Conservation (phyloP, 2,329 filamentous ascomycete species). For the Dothistroma pini region DNA sequence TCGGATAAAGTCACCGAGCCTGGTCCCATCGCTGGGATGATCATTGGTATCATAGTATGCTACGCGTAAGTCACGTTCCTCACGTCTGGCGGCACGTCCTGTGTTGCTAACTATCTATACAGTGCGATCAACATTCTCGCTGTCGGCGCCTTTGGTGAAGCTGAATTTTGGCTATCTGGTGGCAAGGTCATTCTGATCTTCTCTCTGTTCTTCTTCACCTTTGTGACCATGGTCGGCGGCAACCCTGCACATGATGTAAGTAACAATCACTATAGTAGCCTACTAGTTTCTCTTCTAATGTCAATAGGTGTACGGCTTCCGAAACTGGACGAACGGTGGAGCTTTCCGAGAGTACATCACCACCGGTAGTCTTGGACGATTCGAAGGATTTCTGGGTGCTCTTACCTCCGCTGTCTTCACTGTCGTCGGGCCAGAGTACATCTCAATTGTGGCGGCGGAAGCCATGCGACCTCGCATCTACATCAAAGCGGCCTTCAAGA, state of each 20-base stretch:
- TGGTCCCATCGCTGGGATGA: constrained; percentile 34
- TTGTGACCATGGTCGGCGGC: constrained; percentile 36
- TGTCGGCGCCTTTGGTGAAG: constrained; percentile 45
- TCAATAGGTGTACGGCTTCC: constrained; percentile 47
- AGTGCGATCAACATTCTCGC: constrained; percentile 45
- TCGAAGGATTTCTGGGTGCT: constrained; percentile 37
- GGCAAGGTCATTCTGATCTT: constrained; percentile 48
- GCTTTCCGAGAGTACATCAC: constrained; percentile 31
- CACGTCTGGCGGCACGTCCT: neutral
- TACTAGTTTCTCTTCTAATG: no score
- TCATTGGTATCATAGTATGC: constrained; percentile 40
- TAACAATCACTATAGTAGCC: no score
- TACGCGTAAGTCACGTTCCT: constrained; percentile 36
- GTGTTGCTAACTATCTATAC: neutral
- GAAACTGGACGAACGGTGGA: constrained; percentile 42
- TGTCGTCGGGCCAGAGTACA: constrained; percentile 47
- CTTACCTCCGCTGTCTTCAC: constrained; percentile 43
- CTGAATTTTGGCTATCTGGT: constrained; percentile 51
- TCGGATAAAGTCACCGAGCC: constrained; percentile 40
- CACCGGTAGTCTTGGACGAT: constrained; percentile 31
- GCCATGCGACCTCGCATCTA: constrained; percentile 44
- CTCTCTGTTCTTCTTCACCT: constrained; percentile 42
- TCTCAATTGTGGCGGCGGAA: constrained; percentile 48
- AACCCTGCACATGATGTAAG: constrained; percentile 34
- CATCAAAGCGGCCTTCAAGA: constrained; percentile 49